Evolutionary conservation across 108 stramenopile genomes (phyloP).

Genomic region (Cyclostephanos invisitatus): DNA sequence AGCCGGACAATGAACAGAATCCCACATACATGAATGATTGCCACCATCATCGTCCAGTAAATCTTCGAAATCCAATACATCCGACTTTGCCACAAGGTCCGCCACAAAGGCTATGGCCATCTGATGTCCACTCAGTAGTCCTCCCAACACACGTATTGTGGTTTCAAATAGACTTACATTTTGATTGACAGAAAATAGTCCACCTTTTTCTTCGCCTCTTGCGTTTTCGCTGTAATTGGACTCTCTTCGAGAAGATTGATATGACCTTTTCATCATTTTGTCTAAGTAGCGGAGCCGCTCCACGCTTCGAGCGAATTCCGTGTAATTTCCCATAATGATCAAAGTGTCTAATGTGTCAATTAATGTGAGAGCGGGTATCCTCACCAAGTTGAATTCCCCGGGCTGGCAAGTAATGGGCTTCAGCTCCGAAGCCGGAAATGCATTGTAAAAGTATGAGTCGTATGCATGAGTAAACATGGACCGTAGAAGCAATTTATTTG

Average conservation of each 20-base stretch:
- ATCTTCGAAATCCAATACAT: slow-evolving; percentile 49
- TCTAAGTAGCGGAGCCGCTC: slow-evolving; percentile 74
- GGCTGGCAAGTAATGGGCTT: slow-evolving; percentile 78
- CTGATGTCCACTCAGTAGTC: slow-evolving; percentile 90
- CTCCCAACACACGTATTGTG: slow-evolving; percentile 91
- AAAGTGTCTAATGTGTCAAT: slow-evolving; percentile 93
- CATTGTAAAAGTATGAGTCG: slow-evolving; percentile 89
- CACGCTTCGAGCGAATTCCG: slow-evolving; percentile 90
- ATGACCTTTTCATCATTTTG: slow-evolving; percentile 34
- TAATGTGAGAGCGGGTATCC: slow-evolving; percentile 81
- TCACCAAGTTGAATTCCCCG: slow-evolving; percentile 80
- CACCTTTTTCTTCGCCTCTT: slow-evolving; percentile 42
- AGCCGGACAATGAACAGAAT: slow-evolving; percentile 9
- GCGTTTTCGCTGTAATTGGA: slow-evolving; percentile 11
- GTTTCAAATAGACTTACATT: slow-evolving; percentile 95
- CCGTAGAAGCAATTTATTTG: slow-evolving; percentile 56
- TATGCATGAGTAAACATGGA: slow-evolving; percentile 88
- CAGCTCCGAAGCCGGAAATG: slow-evolving; percentile 87
- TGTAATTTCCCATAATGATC: slow-evolving; percentile 79
- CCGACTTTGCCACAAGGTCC: slow-evolving; percentile 28
- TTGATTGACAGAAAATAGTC: slow-evolving; percentile 72
- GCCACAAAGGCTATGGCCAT: slow-evolving; percentile 65
- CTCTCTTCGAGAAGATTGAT: slow-evolving; percentile 6
- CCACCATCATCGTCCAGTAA: slow-evolving; percentile 13
- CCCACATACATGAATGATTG: slow-evolving; percentile 7